Percentiles rank a stretch among this genome's conserved stretches.
Conservation (phyloP, 2,329 filamentous ascomycete species). For the Fusarium miscanthi region DNA sequence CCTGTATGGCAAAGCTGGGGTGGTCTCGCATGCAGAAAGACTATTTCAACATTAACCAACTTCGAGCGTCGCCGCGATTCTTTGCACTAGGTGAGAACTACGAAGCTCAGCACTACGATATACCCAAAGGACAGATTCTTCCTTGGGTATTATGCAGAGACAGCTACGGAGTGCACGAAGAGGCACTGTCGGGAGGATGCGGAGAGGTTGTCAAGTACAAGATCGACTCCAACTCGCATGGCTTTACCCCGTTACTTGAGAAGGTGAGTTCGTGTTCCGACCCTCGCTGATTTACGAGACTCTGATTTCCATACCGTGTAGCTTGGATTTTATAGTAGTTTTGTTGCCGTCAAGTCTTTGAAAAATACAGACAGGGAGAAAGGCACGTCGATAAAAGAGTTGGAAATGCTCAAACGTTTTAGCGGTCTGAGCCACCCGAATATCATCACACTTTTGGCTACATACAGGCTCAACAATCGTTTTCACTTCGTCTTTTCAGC, state of each 20-base stretch:
- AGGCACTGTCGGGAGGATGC: not conserved
- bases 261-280: not conserved
- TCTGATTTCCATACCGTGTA: not conserved
- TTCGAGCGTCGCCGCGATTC: not conserved
- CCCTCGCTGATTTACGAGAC: accelerated
- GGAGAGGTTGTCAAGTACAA: not conserved
- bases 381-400: not conserved
- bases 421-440: accelerated
- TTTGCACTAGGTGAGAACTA: not conserved
- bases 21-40: not conserved
- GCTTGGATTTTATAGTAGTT: not conserved
- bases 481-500: not conserved
- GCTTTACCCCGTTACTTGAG: not conserved
- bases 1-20: not conserved
- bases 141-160: not conserved
- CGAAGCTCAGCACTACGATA: not conserved
- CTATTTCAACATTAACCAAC: not conserved
- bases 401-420: not conserved
- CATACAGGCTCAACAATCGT: not conserved
- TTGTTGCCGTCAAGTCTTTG: not conserved
- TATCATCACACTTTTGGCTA: not conserved
- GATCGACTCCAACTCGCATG: not conserved
- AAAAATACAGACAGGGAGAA: accelerated
- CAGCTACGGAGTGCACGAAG: not conserved
- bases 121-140: not conserved